Conservation (phyloP, 768 basidiomycete species). For the Boletus tomentosulus region DNA sequence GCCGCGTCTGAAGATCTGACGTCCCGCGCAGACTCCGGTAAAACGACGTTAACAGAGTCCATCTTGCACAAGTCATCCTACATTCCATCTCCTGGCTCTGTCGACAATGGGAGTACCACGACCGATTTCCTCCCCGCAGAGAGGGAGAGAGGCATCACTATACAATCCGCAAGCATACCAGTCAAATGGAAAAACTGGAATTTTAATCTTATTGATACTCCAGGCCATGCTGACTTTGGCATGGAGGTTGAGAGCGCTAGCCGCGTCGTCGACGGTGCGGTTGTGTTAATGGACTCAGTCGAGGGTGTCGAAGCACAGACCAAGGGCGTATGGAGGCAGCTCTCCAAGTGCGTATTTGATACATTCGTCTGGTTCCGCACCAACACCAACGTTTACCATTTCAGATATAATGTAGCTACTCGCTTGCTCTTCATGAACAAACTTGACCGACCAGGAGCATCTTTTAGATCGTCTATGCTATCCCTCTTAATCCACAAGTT, state of each 20-base stretch:
- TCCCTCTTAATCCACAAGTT: conserved; percentile 73
- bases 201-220: conserved; percentile 87
- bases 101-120: conserved; percentile 86
- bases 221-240: conserved; percentile 93
- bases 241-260: conserved; percentile 96
- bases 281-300: conserved; percentile 85
- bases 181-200: conserved; percentile 82
- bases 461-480: conserved; percentile 63
- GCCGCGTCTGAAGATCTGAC: conserved; percentile 1
- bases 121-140: conserved; percentile 90
- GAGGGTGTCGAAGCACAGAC: conserved; percentile 92
- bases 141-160: conserved; percentile 86
- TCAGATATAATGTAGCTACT: conserved; percentile 75
- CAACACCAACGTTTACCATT: conserved; percentile 2
- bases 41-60: conserved; percentile 87
- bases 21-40: conserved; percentile 66
- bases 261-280: conserved; percentile 83
- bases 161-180: conserved; percentile 89
- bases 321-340: conserved; percentile 81
- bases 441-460: conserved; percentile 82
- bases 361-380: not conserved
- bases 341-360: conserved; percentile 63
- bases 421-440: conserved; percentile 85
- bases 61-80: conserved; percentile 75
- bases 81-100: conserved; percentile 69